phyloP scores from a whole-genome alignment of 148 eudicot genomes.

The Pouteria glomerata region DNA sequence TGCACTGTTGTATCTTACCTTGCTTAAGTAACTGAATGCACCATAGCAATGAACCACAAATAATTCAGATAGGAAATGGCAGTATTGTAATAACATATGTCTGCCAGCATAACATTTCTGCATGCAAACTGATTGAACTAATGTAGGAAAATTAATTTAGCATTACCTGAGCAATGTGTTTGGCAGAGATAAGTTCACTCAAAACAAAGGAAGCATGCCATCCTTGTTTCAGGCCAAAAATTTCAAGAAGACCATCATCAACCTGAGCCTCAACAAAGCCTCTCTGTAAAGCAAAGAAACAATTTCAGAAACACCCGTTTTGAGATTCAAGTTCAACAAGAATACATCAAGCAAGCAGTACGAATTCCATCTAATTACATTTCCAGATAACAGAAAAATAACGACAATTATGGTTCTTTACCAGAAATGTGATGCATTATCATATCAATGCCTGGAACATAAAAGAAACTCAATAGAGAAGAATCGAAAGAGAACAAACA shows the following conservation, averaged over 20 bases:
- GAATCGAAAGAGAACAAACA: not conserved
- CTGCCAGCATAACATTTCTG: too few species aligned
- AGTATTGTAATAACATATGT: too few species aligned
- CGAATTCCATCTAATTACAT: not conserved
- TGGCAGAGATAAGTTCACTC: slow-evolving; percentile 89
- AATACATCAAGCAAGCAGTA: slow-evolving; percentile 4
- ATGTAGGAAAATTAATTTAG: not conserved
- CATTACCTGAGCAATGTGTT: slow-evolving; percentile 89
- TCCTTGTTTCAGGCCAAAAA: slow-evolving; percentile 90
- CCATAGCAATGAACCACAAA: not conserved
- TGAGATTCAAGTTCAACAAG: slow-evolving; percentile 1
- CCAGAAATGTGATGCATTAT: not conserved
- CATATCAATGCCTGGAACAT: too few species aligned
- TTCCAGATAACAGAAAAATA: not conserved
- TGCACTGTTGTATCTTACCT: not conserved
- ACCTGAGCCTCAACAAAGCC: slow-evolving; percentile 90
- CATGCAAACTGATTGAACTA: not conserved
- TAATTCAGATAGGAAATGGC: too few species aligned
- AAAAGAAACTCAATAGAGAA: not conserved
- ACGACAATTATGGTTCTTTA: not conserved
- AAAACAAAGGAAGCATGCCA: slow-evolving; percentile 98
- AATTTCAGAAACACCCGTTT: not conserved
- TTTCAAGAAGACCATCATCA: slow-evolving; percentile 84
- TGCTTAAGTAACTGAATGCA: not conserved
- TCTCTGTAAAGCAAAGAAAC: slow-evolving; percentile 36